Evolutionary conservation across 192 early-diverging fungal species (phyloP).

Genomic region (Backusella liffmaniae): DNA sequence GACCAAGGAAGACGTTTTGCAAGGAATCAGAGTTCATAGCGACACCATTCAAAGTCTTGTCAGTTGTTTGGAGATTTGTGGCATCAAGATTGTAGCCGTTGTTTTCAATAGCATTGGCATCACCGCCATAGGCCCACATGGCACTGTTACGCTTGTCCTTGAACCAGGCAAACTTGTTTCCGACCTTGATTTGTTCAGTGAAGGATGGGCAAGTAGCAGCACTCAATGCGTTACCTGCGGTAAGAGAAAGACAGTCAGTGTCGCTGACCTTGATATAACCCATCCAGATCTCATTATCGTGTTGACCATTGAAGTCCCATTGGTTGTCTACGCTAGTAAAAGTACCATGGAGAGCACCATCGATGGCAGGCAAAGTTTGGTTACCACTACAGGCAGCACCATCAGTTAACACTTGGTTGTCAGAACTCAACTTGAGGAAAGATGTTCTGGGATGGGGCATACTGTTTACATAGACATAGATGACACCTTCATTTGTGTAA

Average conservation of each 20-base stretch:
- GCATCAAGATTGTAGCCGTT: slow-evolving; percentile 23
- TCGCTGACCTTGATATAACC: slow-evolving; percentile 25
- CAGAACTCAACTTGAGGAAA: slow-evolving; percentile 26
- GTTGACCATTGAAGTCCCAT: slow-evolving; percentile 31
- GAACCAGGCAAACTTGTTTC: slow-evolving; percentile 38
- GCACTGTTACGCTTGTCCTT: slow-evolving; percentile 33
- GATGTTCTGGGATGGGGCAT: slow-evolving; percentile 30
- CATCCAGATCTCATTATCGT: slow-evolving; percentile 26
- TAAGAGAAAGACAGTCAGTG: slow-evolving; percentile 22
- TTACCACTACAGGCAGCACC: slow-evolving; percentile 22
- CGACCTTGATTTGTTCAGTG: slow-evolving; percentile 27
- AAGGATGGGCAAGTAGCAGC: slow-evolving; percentile 23
- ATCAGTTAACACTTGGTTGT: slow-evolving; percentile 21
- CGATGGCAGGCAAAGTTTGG: slow-evolving; percentile 18
- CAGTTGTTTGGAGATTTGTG: slow-evolving; percentile 25
- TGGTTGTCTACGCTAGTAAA: slow-evolving; percentile 29
- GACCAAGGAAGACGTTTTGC: slow-evolving; percentile 3
- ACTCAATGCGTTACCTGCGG: slow-evolving; percentile 15
- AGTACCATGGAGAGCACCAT: slow-evolving; percentile 20
- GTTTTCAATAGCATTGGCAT: slow-evolving; percentile 20
- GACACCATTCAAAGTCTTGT: slow-evolving; percentile 21
- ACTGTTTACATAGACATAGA: slow-evolving; percentile 31
- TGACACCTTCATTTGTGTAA: neutral
- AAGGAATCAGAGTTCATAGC: slow-evolving; percentile 7
- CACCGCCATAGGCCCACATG: slow-evolving; percentile 35